A percentile compares a stretch with the other conserved stretches of the same genome.
Conservation (phyloP, 106 monocot species). For the Hemerocallis citrina region DNA sequence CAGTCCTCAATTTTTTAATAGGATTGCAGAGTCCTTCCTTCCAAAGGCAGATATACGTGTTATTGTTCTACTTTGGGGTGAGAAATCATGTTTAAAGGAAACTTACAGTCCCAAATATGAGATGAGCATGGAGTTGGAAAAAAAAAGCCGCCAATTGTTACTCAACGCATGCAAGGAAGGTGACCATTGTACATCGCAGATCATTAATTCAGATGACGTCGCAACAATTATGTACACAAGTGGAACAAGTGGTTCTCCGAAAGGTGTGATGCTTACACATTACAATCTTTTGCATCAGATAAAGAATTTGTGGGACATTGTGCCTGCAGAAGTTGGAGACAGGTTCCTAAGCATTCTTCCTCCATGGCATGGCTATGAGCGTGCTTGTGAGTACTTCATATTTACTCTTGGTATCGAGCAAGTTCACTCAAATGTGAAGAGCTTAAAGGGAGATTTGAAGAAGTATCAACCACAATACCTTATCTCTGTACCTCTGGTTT, state of each 20-base stretch:
- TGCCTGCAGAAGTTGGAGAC: constrained; percentile 75
- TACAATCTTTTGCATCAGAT: constrained; percentile 90
- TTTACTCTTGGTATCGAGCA: constrained; percentile 70
- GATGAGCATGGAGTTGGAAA: constrained; percentile 34
- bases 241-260: constrained; percentile 85
- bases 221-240: constrained; percentile 95
- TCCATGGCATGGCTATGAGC: constrained; percentile 97
- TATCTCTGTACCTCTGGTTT: constrained; percentile 18
- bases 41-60: constrained; percentile 35
- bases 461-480: constrained; percentile 70
- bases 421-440: constrained; percentile 82
- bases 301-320: constrained; percentile 76
- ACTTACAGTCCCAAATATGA: constrained; percentile 14
- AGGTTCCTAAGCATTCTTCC: constrained; percentile 91
- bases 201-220: constrained; percentile 66
- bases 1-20: constrained; percentile 59
- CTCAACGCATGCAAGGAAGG: constrained; percentile 34
- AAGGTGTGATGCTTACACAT: constrained; percentile 97
- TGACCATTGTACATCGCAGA: constrained; percentile 28
- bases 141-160: constrained; percentile 28
- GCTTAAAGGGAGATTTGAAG: constrained; percentile 78
- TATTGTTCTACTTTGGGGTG: constrained; percentile 85
- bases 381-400: constrained; percentile 74
- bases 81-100: constrained; percentile 33
- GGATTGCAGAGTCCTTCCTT: constrained; percentile 46